phyloP scores from a whole-genome alignment of 192 early-diverging fungal genomes.

The Coemansia sp. region DNA sequence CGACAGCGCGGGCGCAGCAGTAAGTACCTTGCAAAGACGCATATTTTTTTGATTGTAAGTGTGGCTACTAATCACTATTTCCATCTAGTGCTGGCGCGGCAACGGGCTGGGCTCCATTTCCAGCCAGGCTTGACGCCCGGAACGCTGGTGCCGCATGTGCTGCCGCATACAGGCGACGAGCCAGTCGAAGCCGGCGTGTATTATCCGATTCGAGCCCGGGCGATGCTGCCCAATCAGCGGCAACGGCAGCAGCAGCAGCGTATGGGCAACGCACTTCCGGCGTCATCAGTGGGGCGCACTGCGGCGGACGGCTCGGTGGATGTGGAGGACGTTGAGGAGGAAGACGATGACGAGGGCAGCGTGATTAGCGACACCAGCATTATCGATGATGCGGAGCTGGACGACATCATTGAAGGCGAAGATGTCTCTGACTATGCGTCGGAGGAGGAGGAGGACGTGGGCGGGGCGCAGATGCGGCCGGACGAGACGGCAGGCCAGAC shows the following conservation, averaged over 20 bases:
- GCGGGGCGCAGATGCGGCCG: slow-evolving; percentile 4
- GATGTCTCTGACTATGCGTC: background rate
- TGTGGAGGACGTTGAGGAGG: slow-evolving; percentile 42
- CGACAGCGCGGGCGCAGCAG: slow-evolving; percentile 19
- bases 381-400: slow-evolving; percentile 11
- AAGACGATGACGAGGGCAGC: background rate
- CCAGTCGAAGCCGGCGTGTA: slow-evolving; percentile 43
- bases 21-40: slow-evolving; percentile 10
- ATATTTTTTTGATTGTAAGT: background rate
- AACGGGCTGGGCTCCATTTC: slow-evolving; percentile 11
- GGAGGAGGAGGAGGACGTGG: background rate
- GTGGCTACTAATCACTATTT: background rate
- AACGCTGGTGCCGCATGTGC: slow-evolving; percentile 10
- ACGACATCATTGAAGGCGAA: slow-evolving; percentile 10
- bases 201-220: slow-evolving; percentile 36
- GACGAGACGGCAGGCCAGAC: slow-evolving; percentile 7
- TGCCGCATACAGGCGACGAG: slow-evolving; percentile 39
- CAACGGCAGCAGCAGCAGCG: slow-evolving; percentile 19
- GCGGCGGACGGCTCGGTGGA: slow-evolving; percentile 40
- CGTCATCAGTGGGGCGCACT: slow-evolving; percentile 10
- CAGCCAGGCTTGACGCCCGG: slow-evolving; percentile 7
- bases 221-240: slow-evolving; percentile 41
- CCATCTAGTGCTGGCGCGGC: slow-evolving; percentile 13
- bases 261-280: background rate
- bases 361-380: slow-evolving; percentile 10